Percentiles rank a stretch among this genome's conserved stretches.
phyloP scores from a whole-genome alignment of 495 filamentous ascomycete species.

The Darksidea phi region DNA sequence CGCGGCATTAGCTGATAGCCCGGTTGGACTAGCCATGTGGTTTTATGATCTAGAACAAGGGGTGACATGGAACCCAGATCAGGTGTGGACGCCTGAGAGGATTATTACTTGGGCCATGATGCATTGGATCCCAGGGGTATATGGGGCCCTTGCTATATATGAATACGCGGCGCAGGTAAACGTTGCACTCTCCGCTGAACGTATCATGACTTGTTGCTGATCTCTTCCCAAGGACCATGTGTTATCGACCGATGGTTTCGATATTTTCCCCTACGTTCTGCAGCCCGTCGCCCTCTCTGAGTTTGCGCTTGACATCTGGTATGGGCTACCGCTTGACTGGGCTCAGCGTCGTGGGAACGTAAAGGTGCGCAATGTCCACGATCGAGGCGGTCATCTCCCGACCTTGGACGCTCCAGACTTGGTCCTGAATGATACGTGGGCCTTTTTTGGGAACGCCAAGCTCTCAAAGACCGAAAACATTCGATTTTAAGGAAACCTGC shows the following conservation, averaged over 20 bases:
- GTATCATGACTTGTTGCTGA: too few relatives aligned
- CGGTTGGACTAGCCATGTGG: constrained; percentile 23
- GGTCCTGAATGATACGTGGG: not conserved
- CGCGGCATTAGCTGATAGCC: constrained; percentile 15
- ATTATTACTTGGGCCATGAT: constrained; percentile 17
- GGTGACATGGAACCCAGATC: not conserved
- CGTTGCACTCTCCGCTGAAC: not conserved
- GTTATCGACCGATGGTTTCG: not conserved
- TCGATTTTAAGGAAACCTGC: not conserved
- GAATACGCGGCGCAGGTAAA: not conserved
- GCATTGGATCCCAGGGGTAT: constrained; percentile 15
- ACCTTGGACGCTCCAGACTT: not conserved
- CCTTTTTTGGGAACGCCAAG: not conserved
- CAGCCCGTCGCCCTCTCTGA: not conserved
- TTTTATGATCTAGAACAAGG: constrained; percentile 8
- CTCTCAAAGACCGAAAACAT: not conserved
- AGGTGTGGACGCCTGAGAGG: constrained; percentile 1
- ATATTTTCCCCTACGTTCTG: not conserved
- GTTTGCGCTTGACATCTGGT: not conserved
- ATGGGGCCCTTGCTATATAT: not conserved
- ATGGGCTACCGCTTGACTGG: not conserved
- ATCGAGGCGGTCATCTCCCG: not conserved
- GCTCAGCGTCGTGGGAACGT: not conserved
- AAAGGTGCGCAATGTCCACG: not conserved
- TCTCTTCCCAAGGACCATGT: not conserved